Base-by-base conservation (phyloP, 2,329 filamentous ascomycete species). In the Sphaerulina vaccinii region DNA sequence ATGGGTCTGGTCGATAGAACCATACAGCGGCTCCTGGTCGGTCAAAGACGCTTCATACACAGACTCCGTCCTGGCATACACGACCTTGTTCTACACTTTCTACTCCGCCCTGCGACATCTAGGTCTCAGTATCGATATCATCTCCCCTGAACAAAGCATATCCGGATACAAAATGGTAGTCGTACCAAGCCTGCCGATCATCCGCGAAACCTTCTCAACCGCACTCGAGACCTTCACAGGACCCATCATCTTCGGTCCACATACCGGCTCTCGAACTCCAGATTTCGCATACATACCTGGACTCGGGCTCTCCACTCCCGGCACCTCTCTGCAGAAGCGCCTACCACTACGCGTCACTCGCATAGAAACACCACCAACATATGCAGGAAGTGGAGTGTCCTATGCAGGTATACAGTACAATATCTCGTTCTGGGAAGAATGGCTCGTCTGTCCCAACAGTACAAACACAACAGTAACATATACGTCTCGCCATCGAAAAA, bases 1-100 rank as follows among this genome's bases (percentile, higher is more conserved):
- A 21, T 62, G 58, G 60, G 55, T 60, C 6, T 61, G 58, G 58
- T 24, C 27, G 3, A 61, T 62, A 29, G 60, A 62, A 29, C 60
- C 60, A 3, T 61, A 61, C 48, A 56, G 51, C 21, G 60, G 57
- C 2, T 39, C 51, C 10, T 62, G 57, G 56, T 54, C 54, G 3
- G 52, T 56, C 22, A 51, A 60, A 47, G 55, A 61, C 33, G 59
- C 57, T 2, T 24, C 41, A 16, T 62, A 61, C 27, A 50, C 55
- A 1, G 52, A 55, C 36, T 18, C 51, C 10, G 51, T 42, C 0
- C 37, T 58, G 9, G 24, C 49, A 8, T 62, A 62, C 38, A 53
- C 52, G 1, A 54, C 55, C 11, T 21, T 62, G 9, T 54, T 58
- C 7, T 55, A 59, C 18, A 54, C 51, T 1, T 62, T 62, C 52